phyloP scores from a whole-genome alignment of 345 rosid genomes.

The Heritiera fomes region DNA sequence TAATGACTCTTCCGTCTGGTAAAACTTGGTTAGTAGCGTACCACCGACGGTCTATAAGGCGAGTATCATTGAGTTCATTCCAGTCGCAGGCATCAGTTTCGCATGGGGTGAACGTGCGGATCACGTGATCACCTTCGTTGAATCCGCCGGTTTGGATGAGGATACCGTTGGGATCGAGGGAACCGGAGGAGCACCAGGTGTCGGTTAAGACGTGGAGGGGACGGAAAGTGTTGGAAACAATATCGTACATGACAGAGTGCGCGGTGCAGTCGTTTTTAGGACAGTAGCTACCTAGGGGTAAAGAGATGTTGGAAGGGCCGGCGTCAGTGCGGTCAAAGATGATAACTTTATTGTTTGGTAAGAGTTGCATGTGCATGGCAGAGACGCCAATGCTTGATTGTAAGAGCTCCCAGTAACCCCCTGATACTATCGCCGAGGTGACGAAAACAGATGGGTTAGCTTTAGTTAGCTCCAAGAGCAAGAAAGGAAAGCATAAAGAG shows the following conservation, averaged over 20 bases:
- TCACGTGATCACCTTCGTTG: conserved; percentile 48
- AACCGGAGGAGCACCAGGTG: conserved; percentile 88
- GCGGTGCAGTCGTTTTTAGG: conserved; percentile 68
- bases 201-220: conserved; percentile 62
- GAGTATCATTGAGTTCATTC: conserved; percentile 45
- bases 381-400: conserved; percentile 68
- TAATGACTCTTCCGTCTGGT: conserved; percentile 69
- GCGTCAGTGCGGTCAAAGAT: conserved; percentile 84
- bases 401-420: conserved; percentile 48
- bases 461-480: not conserved
- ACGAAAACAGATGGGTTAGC: conserved; percentile 2
- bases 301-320: conserved; percentile 69
- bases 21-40: conserved; percentile 74
- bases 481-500: not conserved
- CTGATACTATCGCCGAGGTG: conserved; percentile 11
- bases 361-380: conserved; percentile 91
- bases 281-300: conserved; percentile 50
- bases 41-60: conserved; percentile 58
- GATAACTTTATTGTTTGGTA: conserved; percentile 58
- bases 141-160: conserved; percentile 80
- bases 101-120: conserved; percentile 60
- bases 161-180: conserved; percentile 56
- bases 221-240: conserved; percentile 54
- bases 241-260: conserved; percentile 66
- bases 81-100: conserved; percentile 49